phyloP scores from a whole-genome alignment of 768 basidiomycete genomes.

The Russula sp. region DNA sequence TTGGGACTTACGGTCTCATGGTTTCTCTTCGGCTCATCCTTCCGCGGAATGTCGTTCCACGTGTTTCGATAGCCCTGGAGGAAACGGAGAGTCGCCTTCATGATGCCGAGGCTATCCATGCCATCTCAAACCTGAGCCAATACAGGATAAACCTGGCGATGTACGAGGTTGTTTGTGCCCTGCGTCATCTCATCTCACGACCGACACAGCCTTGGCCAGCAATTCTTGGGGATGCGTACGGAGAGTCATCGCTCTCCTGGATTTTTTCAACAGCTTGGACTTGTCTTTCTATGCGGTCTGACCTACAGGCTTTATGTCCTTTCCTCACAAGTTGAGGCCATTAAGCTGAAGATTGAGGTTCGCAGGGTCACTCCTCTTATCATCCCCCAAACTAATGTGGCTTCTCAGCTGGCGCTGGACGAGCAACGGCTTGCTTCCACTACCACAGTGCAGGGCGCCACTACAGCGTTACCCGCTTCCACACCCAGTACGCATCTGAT shows the following conservation, averaged over 20 bases:
- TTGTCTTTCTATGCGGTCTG: background rate
- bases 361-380: background rate
- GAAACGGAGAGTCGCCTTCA: background rate
- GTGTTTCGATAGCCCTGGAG: background rate
- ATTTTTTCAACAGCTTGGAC: background rate
- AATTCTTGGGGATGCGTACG: background rate
- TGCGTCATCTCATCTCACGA: background rate
- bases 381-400: background rate
- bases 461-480: background rate
- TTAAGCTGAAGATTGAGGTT: background rate
- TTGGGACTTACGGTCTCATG: background rate
- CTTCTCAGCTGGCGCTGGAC: background rate
- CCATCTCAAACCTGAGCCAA: background rate
- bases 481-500: background rate
- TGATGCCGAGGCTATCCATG: background rate
- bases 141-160: background rate
- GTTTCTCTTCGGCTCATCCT: background rate
- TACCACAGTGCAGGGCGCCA: background rate
- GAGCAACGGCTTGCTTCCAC: background rate
- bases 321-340: background rate
- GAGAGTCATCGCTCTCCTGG: background rate
- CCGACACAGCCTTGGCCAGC: background rate
- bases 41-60: background rate
- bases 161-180: background rate
- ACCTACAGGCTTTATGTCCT: conserved; percentile 1